Conservation (phyloP, 192 early-diverging fungal genomes). For the Phycomyces nitens region DNA sequence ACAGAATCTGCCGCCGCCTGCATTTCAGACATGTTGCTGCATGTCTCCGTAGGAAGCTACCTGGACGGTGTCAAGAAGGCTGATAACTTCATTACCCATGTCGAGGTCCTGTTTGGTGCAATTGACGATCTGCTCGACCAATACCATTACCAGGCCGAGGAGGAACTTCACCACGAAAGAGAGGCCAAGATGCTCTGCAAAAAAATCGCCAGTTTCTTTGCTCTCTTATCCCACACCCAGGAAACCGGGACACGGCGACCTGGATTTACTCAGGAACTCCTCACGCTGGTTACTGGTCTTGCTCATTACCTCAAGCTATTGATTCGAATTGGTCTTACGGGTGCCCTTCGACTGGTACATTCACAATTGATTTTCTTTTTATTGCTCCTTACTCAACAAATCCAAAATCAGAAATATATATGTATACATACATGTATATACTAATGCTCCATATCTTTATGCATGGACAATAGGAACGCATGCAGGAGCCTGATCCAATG, state of each 20-base stretch:
- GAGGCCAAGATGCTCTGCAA: conserved; percentile 94
- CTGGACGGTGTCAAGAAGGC: conserved; percentile 73
- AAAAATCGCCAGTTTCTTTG: conserved; percentile 90
- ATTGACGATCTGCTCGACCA: conserved; percentile 75
- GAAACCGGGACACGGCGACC: conserved; percentile 49
- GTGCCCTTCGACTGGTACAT: conserved; percentile 79
- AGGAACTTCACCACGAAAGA: conserved; percentile 62
- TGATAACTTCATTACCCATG: conserved; percentile 75
- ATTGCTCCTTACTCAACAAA: background rate
- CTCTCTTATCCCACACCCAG: conserved; percentile 79
- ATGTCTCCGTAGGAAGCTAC: conserved; percentile 71
- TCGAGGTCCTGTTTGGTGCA: conserved; percentile 77
- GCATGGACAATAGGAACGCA: conserved; percentile 12
- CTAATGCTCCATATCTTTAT: no score
- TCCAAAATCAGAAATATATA: background rate
- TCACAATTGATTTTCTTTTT: background rate
- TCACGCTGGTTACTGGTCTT: conserved; percentile 83
- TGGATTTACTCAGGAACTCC: conserved; percentile 81
- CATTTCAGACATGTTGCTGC: conserved; percentile 84
- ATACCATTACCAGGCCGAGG: conserved; percentile 20
- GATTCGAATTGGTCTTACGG: conserved; percentile 85
- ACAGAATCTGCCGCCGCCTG: conserved; percentile 82
- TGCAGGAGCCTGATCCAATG: conserved; percentile 12
- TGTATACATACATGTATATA: background rate
- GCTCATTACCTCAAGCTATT: conserved; percentile 92